Percentiles rank a stretch among this genome's conserved stretches.
Evolutionary conservation across 768 basidiomycete species (phyloP).

Genomic region (Crassisporium funariophilum): DNA sequence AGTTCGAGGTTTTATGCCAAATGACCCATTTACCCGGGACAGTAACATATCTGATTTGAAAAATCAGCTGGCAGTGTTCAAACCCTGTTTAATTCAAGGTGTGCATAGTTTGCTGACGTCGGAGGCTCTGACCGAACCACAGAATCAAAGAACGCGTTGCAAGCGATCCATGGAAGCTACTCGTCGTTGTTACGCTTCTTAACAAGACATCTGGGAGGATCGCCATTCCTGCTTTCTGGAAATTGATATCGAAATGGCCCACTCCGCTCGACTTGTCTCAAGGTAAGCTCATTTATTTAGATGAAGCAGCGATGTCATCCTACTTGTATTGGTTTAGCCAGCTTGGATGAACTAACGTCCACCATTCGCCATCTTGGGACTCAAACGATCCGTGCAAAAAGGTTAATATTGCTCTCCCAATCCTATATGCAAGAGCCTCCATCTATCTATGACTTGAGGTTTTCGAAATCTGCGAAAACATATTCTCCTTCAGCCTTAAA

Average conservation of each 20-base stretch:
- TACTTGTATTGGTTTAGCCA: too few species aligned
- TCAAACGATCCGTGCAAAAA: slow-evolving; percentile 54
- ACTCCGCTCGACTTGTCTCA: slow-evolving; percentile 54
- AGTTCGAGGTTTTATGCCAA: too few species aligned
- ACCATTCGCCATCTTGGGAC: slow-evolving; percentile 60
- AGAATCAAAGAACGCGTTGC: slow-evolving; percentile 46
- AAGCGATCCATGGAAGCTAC: slow-evolving; percentile 66
- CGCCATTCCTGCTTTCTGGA: slow-evolving; percentile 68
- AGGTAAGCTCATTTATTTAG: slow-evolving; percentile 39
- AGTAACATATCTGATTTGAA: not conserved
- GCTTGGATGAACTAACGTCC: slow-evolving; percentile 42
- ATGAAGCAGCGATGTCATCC: too few species aligned
- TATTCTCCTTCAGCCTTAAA: slow-evolving; percentile 10
- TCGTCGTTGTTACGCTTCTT: slow-evolving; percentile 66
- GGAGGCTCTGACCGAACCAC: not conserved
- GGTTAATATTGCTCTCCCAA: slow-evolving; percentile 56
- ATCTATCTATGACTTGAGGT: slow-evolving; percentile 30
- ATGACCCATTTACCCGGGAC: not conserved
- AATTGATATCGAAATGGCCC: slow-evolving; percentile 58
- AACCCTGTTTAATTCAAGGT: slow-evolving; percentile 45
- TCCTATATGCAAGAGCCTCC: slow-evolving; percentile 51
- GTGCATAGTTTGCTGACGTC: too few species aligned
- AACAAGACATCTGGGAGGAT: slow-evolving; percentile 69
- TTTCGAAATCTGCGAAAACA: slow-evolving; percentile 35
- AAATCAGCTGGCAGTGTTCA: not conserved